Conservation (phyloP, 192 early-diverging fungal species). For the Fimicolochytrium jonesii region DNA sequence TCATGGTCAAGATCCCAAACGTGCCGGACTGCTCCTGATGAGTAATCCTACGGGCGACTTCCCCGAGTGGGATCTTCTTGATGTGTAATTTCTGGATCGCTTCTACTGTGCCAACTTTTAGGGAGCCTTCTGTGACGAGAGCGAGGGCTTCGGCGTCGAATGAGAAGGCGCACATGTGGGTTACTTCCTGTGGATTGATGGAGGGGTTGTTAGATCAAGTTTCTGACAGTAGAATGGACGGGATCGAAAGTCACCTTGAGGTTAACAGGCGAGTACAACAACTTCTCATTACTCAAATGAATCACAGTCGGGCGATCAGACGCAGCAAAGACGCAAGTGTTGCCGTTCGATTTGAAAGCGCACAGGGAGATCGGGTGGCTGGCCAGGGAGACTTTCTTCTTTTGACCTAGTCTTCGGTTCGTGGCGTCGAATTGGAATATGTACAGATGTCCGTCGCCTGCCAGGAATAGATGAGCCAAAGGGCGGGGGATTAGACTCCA, state of each 20-base stretch:
- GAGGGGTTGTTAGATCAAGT: too few relatives aligned
- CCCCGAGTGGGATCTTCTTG: slow-evolving; percentile 58
- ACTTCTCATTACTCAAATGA: slow-evolving; percentile 55
- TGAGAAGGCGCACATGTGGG: slow-evolving; percentile 61
- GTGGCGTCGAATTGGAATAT: slow-evolving; percentile 59
- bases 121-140: slow-evolving; percentile 53
- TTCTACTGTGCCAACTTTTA: slow-evolving; percentile 76
- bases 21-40: slow-evolving; percentile 50
- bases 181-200: slow-evolving; percentile 49
- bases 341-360: slow-evolving; percentile 37
- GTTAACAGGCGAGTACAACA: slow-evolving; percentile 84
- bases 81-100: slow-evolving; percentile 83
- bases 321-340: slow-evolving; percentile 67
- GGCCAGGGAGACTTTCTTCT: slow-evolving; percentile 71
- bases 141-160: slow-evolving; percentile 56
- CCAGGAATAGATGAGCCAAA: neutral
- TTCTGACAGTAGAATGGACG: too few relatives aligned
- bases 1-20: slow-evolving; percentile 59
- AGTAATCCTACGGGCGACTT: slow-evolving; percentile 67
- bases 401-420: slow-evolving; percentile 29
- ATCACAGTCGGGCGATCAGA: slow-evolving; percentile 83
- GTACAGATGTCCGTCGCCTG: slow-evolving; percentile 77
- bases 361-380: slow-evolving; percentile 66
- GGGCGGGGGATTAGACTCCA: neutral
- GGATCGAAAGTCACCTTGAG: slow-evolving; percentile 57